Base-by-base conservation (phyloP, 306 rosid species). In the Dalbergia oliveri region DNA sequence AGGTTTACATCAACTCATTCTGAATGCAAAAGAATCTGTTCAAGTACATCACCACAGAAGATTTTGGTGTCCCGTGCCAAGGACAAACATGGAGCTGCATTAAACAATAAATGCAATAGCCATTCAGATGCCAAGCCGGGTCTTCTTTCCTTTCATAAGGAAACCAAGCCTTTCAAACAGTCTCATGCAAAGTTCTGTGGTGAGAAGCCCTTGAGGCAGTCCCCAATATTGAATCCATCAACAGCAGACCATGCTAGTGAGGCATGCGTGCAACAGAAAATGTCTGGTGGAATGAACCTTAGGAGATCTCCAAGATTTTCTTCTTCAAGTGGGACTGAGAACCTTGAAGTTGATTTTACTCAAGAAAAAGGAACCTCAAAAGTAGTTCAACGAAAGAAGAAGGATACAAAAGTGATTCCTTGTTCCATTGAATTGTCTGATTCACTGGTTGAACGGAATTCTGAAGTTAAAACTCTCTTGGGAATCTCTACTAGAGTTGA, bases 291-390 rank as follows among this genome's bases (percentile, higher is more conserved):
- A 57, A 12, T 71, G 63, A 44, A 44, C 9, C 61, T 67, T 81
- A 65, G 90, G 75, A 84, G 85, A 81, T 86, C 89, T 74, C 84
- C 86, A 47, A 87, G 88, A 83, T 66, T 76, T 68, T 72, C 79
- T 33, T 61, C 86, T 81, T 83, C 86, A 34, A 69, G 65, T 11
- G 82, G 26, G 35, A 43, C 61, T n/a, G 26, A 66, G 62, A 82
- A 60, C 73, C 10, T 31, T 23, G 66, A 65, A 39, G 26, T 60
- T 16, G 15, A 5, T 35, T n/a, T 15, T 47, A 13, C 14, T 64
- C 75, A 54, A 34, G 58, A 50, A 53, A 76, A 75, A 66, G 63
- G 23, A 58, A 85, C 16, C 26, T 41, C 83, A 56, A 72, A 33
- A 59, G 19, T 8, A 72, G 64, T 69, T 75, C 65, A 74, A 44